Base-by-base conservation (phyloP, 148 eudicot genomes). In the Suaeda aralocaspica region DNA sequence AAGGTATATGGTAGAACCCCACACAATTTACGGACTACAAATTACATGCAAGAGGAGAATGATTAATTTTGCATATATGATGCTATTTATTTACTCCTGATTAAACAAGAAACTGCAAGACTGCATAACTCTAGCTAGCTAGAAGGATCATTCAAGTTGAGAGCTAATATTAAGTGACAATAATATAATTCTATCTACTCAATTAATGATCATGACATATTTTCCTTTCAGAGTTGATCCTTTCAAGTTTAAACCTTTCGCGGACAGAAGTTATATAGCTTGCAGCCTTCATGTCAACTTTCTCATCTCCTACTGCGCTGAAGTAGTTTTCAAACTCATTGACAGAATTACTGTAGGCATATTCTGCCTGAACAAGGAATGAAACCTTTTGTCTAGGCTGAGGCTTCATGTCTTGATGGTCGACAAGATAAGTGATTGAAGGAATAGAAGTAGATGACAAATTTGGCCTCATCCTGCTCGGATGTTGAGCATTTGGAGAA, bases 221-320 rank as follows among this genome's bases (percentile, higher is more conserved):
- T 22, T 44, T 75, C 36, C 76, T 69, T 53, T 85, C 79, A 0
- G 83, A 76, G 66, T 42, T 78, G 41, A 69, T 48, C 48, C 70
- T 76, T 64, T 87, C 84, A 13, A 81, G 79, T 77, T 48, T 83
- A 69, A 90, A 84, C 68, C 90, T 76, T 69, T 88, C 89, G 9
- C 74, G 83, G 26, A 86, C 92, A 34, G 81, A 66, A 25, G 84
- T 79, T 15, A 90, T 90, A 56, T 90, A 90, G 10, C 57, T 80
- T 1, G 82, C 74, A 5, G 96, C 92, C 58, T 83, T 84, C 61
- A 82, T 74, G 76, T 90, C 84, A 1, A 84, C 90, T n/a, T 68
- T 51, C 59, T 85, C 88, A 29, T 89, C 85, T 0, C 44, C 88
- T 15, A 59, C 61, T 19, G 19, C 22, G 2, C 74, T 73, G 15